These are phyloP conservation scores for Stentor roeselii DNA, from an alignment of 73 alveolate genomes.

Conservation along the genomic window DNA sequence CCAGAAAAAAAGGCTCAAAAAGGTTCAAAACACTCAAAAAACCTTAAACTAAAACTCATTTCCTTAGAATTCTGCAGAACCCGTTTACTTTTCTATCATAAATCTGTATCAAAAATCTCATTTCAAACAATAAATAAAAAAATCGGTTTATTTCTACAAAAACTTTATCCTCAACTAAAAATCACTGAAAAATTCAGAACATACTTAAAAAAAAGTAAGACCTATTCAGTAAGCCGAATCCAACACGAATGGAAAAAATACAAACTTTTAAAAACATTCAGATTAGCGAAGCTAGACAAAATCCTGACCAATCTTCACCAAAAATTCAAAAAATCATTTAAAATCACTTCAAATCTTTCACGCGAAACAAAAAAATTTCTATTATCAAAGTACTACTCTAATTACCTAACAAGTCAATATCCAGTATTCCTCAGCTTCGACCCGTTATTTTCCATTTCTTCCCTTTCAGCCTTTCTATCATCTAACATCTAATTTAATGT, in stretches of 20 bases:
- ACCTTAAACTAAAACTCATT: neutral
- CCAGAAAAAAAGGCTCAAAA: neutral
- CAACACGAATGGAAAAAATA: neutral
- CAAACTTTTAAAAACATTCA: neutral
- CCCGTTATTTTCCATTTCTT: too few relatives aligned
- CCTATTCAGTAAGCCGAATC: neutral
- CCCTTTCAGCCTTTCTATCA: too few relatives aligned
- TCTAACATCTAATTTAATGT: constrained; percentile 20
- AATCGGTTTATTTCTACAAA: neutral
- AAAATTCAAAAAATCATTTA: neutral
- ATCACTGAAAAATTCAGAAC: neutral
- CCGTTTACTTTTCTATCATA: neutral
- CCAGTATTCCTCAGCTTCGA: too few relatives aligned
- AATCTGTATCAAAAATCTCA: too few relatives aligned
- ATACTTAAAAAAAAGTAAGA: neutral
- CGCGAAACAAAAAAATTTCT: neutral
- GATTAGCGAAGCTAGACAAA: neutral
- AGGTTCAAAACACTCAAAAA: neutral
- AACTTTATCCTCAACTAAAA: too few relatives aligned
- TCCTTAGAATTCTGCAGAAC: neutral
- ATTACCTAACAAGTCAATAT: too few relatives aligned
- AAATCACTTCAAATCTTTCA: too few relatives aligned
- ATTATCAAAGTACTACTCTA: neutral
- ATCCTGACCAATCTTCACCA: neutral
- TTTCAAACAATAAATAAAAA: too few relatives aligned